These are phyloP conservation scores for Rhynchospora pubera DNA, from an alignment of 176 grass and related monocot genomes.

Conservation along the genomic window DNA sequence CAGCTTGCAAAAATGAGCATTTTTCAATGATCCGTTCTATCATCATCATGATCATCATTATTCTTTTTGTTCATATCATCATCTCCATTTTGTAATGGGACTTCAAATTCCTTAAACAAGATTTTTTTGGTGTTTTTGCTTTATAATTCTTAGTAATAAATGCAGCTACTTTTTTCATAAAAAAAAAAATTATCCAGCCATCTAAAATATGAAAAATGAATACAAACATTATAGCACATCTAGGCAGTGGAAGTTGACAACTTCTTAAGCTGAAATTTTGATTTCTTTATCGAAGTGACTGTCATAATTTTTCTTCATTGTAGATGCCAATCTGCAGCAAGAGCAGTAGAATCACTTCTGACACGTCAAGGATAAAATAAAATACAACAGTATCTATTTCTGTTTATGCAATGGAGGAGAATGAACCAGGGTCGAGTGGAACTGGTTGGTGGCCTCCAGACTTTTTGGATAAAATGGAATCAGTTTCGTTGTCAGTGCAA, in stretches of 20 bases:
- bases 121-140: background rate
- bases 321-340: slow-evolving; percentile 3
- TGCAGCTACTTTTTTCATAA: background rate
- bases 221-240: background rate
- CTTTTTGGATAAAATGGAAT: slow-evolving; percentile 71
- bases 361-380: background rate
- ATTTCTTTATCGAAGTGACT: background rate
- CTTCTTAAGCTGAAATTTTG: background rate
- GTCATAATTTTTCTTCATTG: background rate
- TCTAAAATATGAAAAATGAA: background rate
- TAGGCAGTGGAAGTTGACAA: background rate
- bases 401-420: slow-evolving; percentile 64
- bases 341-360: background rate
- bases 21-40: background rate
- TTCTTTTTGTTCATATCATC: background rate
- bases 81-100: background rate
- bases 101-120: background rate
- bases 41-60: background rate
- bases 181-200: background rate
- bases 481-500: slow-evolving; percentile 57
- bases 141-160: background rate
- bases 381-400: background rate
- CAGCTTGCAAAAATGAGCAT: background rate
- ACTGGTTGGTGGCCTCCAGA: slow-evolving; percentile 71
- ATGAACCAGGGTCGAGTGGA: slow-evolving; percentile 46